phyloP scores from a whole-genome alignment of 768 basidiomycete species.

The Albatrellus ellisii region DNA sequence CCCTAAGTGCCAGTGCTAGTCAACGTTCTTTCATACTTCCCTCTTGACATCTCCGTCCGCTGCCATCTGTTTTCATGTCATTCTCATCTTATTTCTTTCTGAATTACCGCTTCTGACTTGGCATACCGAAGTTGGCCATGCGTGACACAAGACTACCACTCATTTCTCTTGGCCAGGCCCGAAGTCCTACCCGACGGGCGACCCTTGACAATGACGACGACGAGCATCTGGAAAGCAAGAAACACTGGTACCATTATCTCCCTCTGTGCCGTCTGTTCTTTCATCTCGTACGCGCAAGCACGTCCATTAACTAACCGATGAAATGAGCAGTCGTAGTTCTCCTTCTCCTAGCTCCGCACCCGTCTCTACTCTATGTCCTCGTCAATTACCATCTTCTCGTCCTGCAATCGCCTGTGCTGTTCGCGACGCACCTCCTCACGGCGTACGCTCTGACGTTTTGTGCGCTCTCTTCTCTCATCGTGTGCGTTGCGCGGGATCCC shows the following conservation, averaged over 20 bases:
- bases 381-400: slow-evolving; percentile 52
- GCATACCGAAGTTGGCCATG: no score
- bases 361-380: slow-evolving; percentile 56
- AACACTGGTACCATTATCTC: slow-evolving; percentile 12
- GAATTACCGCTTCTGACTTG: no score
- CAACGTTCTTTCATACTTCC: no score
- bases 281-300: background rate
- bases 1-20: no score
- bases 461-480: slow-evolving; percentile 58
- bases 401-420: slow-evolving; percentile 31
- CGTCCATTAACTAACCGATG: background rate
- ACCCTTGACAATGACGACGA: slow-evolving; percentile 5
- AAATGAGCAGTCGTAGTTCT: slow-evolving; percentile 30
- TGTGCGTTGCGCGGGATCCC: slow-evolving; percentile 63
- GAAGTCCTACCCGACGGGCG: no score
- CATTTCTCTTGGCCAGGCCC: no score
- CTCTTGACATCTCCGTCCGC: no score
- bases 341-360: slow-evolving; percentile 60
- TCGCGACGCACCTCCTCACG: slow-evolving; percentile 40
- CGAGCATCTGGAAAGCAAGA: slow-evolving; percentile 1
- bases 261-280: slow-evolving; percentile 8
- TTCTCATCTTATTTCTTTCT: no score
- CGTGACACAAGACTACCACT: no score
- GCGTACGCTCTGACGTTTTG: slow-evolving; percentile 58
- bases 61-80: no score